These are phyloP conservation scores for Raffaelea deltoideospora DNA, from an alignment of 2,329 filamentous ascomycete genomes.

Conservation along the genomic window DNA sequence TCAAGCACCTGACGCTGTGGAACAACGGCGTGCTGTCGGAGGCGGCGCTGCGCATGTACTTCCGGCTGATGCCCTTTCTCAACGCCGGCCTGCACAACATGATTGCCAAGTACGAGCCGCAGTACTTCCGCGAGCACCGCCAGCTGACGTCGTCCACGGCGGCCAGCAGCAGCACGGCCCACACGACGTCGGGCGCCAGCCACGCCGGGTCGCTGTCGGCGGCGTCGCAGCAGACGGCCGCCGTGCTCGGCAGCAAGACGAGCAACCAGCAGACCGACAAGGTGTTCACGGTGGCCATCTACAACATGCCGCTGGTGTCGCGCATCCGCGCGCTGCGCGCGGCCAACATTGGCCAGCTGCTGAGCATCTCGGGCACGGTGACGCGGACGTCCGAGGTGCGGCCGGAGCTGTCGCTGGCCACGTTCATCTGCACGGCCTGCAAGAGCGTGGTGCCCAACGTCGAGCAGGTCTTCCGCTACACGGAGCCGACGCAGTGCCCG, in stretches of 20 bases:
- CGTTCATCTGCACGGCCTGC: conserved; percentile 83
- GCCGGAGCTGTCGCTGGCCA: conserved; percentile 81
- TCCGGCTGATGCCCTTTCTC: conserved; percentile 86
- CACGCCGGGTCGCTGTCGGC: conserved; percentile 41
- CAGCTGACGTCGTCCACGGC: conserved; percentile 53
- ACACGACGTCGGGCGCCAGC: conserved; percentile 52
- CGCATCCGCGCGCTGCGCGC: conserved; percentile 76
- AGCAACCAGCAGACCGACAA: conserved; percentile 94
- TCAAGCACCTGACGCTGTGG: conserved; percentile 64
- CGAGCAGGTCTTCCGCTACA: conserved; percentile 95
- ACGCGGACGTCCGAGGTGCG: conserved; percentile 94
- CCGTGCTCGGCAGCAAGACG: conserved; percentile 58
- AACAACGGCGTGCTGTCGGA: conserved; percentile 70
- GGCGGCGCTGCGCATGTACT: conserved; percentile 81
- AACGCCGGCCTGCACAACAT: conserved; percentile 79
- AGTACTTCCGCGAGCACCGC: conserved; percentile 85
- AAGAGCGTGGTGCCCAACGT: conserved; percentile 75
- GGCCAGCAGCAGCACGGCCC: conserved; percentile 38
- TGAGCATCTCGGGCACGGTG: conserved; percentile 93
- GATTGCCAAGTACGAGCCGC: conserved; percentile 85
- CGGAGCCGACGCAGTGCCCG: conserved; percentile 89
- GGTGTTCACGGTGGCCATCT: conserved; percentile 83
- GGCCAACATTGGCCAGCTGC: conserved; percentile 76
- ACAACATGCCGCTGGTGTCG: conserved; percentile 79
- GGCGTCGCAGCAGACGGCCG: too few species aligned